Evolutionary conservation across 148 eudicot genomes (phyloP).

Genomic region (Nepenthes gracilis): DNA sequence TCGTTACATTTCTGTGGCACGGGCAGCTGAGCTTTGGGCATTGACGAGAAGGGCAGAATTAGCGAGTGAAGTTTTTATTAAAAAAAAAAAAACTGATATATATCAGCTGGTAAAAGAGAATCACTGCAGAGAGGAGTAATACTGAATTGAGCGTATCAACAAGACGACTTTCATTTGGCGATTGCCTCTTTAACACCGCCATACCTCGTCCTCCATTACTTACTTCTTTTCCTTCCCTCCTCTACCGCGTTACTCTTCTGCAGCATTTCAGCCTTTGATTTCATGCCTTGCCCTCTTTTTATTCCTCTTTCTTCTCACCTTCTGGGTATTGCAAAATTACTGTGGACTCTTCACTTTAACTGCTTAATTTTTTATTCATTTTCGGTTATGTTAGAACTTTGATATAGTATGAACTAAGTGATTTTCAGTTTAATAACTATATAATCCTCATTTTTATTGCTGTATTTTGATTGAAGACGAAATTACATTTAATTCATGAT

Average conservation of each 20-base stretch:
- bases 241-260: not conserved
- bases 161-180: slow-evolving; percentile 16
- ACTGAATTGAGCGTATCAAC: slow-evolving; percentile 5
- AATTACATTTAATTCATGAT: too few relatives aligned
- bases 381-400: too few relatives aligned
- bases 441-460: too few relatives aligned
- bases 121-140: not conserved
- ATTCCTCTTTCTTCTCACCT: not conserved
- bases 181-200: slow-evolving; percentile 22
- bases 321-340: too few relatives aligned
- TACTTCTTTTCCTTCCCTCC: not conserved
- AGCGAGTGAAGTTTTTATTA: not conserved
- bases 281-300: not conserved
- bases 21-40: not conserved
- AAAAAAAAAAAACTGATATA: not conserved
- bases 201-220: slow-evolving; percentile 1
- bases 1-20: not conserved
- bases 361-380: too few relatives aligned
- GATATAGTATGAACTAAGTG: too few relatives aligned
- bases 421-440: too few relatives aligned
- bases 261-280: not conserved
- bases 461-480: too few relatives aligned
- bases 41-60: not conserved
- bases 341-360: too few relatives aligned
- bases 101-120: not conserved